Evolutionary conservation across 139 green algal species (phyloP).

Genomic region (Tetradesmus obliquus): DNA sequence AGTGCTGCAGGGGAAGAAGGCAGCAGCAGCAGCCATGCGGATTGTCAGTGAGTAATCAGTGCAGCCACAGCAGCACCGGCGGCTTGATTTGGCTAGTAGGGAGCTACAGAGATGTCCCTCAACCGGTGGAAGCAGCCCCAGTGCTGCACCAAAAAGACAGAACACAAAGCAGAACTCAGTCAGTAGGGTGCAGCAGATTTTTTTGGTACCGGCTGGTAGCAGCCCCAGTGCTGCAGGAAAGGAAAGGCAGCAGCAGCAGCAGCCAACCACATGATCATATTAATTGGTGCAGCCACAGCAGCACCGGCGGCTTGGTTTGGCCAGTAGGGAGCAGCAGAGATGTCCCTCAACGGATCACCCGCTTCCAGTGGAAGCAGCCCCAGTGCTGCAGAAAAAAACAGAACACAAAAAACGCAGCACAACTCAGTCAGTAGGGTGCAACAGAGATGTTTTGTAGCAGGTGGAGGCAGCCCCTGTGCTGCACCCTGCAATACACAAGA

Average conservation of each 20-base stretch:
- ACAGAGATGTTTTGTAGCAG: neutral
- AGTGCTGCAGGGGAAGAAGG: neutral
- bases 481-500: too few species aligned
- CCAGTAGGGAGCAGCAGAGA: neutral
- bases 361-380: conserved; percentile 5
- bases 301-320: neutral
- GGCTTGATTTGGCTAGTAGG: neutral
- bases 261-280: neutral
- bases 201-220: neutral
- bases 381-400: neutral
- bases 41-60: neutral
- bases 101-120: neutral
- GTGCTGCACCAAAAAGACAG: neutral
- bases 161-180: too few species aligned
- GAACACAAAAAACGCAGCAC: too few species aligned
- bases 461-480: neutral
- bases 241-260: neutral
- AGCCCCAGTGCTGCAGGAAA: conserved; percentile 1
- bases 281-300: too few species aligned
- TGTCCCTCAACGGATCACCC: neutral
- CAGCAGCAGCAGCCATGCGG: neutral
- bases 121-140: conserved; percentile 17
- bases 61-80: too few species aligned
- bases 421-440: neutral
- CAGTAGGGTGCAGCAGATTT: neutral